A percentile compares a stretch with the other conserved stretches of the same genome.
These are phyloP conservation scores for Malus orientalis DNA, from an alignment of 306 rosid species.

Conservation along the genomic window DNA sequence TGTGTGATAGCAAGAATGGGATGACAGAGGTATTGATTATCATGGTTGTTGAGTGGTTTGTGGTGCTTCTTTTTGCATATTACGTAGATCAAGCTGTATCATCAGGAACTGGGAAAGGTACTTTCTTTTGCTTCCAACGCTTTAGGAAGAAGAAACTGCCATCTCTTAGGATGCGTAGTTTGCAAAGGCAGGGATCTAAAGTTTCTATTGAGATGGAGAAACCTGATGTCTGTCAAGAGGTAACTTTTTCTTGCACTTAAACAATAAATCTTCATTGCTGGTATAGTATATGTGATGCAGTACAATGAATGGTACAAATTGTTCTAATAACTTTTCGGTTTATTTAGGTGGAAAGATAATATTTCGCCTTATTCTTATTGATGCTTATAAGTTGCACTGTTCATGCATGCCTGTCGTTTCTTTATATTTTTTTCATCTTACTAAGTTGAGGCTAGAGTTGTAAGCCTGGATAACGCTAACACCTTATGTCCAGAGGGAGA, in stretches of 20 bases:
- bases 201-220: constrained; percentile 70
- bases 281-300: neutral
- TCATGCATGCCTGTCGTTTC: neutral
- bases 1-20: constrained; percentile 62
- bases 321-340: neutral
- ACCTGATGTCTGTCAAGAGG: constrained; percentile 84
- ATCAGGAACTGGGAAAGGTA: constrained; percentile 57
- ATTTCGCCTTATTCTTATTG: neutral
- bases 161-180: constrained; percentile 48
- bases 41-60: constrained; percentile 65
- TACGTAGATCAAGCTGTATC: constrained; percentile 59
- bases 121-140: constrained; percentile 47
- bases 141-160: constrained; percentile 39
- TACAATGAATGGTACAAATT: neutral
- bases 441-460: neutral
- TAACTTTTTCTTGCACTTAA: constrained; percentile 19
- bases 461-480: neutral
- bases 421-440: neutral
- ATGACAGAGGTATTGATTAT: constrained; percentile 61
- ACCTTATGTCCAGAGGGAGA: constrained; percentile 50
- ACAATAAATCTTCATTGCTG: neutral
- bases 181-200: constrained; percentile 55
- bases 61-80: constrained; percentile 57
- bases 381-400: neutral
- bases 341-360: neutral